Evolutionary conservation across 2,329 filamentous ascomycete species (phyloP).

Genomic region (Pestalotiopsis sp.): DNA sequence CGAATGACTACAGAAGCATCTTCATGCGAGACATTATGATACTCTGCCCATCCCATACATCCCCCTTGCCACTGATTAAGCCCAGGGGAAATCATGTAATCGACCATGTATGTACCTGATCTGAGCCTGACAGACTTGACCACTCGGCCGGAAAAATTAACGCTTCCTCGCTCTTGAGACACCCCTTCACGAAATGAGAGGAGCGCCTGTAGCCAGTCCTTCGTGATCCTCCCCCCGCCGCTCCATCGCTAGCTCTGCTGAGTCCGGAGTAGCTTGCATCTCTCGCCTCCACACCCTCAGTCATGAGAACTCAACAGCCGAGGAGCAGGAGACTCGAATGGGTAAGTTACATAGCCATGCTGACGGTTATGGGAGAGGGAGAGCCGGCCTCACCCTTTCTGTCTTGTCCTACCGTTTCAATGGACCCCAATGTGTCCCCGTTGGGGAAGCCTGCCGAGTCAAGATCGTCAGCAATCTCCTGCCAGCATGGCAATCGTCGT

Average conservation of each 20-base stretch:
- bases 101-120: not conserved
- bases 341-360: not conserved
- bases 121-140: not conserved
- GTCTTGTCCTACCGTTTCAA: not conserved
- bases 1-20: not conserved
- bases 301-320: not conserved
- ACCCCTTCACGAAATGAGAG: too few species aligned
- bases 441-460: not conserved
- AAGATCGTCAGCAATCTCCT: slow-evolving; percentile 8
- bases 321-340: not conserved
- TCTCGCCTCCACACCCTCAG: slow-evolving; percentile 8
- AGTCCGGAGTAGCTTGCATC: not conserved
- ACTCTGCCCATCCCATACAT: not conserved
- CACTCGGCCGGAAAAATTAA: slow-evolving; percentile 9
- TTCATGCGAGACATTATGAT: slow-evolving; percentile 10
- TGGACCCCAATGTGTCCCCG: not conserved
- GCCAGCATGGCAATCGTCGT: not conserved
- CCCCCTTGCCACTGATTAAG: not conserved
- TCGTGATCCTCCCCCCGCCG: not conserved
- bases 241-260: not conserved
- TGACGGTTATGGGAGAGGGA: not conserved
- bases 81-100: not conserved
- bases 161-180: not conserved
- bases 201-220: not conserved
- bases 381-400: slow-evolving; percentile 6